Evolutionary conservation across 2,329 filamentous ascomycete genomes (phyloP).

Genomic region (Sclerotiophoma versabilis): DNA sequence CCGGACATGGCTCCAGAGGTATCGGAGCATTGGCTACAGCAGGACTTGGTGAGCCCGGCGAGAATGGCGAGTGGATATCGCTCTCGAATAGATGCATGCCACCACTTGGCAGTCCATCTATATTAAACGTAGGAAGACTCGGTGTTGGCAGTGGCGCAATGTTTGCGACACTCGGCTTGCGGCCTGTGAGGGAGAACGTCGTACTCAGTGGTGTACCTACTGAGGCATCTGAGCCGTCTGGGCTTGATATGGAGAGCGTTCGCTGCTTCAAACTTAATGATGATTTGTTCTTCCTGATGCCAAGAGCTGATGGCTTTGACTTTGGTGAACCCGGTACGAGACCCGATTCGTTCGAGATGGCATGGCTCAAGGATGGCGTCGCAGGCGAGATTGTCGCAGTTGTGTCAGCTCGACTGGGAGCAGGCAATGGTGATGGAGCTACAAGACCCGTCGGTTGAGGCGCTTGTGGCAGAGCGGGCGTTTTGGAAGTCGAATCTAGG

Average conservation of each 20-base stretch:
- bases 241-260: conserved; percentile 71
- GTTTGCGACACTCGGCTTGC: conserved; percentile 60
- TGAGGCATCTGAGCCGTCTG: conserved; percentile 70
- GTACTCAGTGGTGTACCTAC: conserved; percentile 77
- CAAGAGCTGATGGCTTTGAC: conserved; percentile 39
- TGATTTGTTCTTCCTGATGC: conserved; percentile 59
- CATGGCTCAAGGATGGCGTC: conserved; percentile 46
- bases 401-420: conserved; percentile 51
- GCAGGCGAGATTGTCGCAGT: conserved; percentile 51
- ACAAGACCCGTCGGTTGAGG: conserved; percentile 33
- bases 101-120: conserved; percentile 65
- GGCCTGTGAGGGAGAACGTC: conserved; percentile 63
- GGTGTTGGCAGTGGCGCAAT: conserved; percentile 74
- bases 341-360: conserved; percentile 54
- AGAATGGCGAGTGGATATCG: conserved; percentile 73
- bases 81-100: conserved; percentile 85
- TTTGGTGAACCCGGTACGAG: conserved; percentile 47
- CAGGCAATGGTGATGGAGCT: conserved; percentile 42
- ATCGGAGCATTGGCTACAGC: conserved; percentile 71
- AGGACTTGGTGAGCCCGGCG: conserved; percentile 70
- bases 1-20: conserved; percentile 89
- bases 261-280: conserved; percentile 73
- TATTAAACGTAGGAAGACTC: conserved; percentile 67
- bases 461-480: conserved; percentile 42
- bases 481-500: conserved; percentile 41